phyloP scores from a whole-genome alignment of 192 early-diverging fungal genomes.

The Gonapodya prolifera region DNA sequence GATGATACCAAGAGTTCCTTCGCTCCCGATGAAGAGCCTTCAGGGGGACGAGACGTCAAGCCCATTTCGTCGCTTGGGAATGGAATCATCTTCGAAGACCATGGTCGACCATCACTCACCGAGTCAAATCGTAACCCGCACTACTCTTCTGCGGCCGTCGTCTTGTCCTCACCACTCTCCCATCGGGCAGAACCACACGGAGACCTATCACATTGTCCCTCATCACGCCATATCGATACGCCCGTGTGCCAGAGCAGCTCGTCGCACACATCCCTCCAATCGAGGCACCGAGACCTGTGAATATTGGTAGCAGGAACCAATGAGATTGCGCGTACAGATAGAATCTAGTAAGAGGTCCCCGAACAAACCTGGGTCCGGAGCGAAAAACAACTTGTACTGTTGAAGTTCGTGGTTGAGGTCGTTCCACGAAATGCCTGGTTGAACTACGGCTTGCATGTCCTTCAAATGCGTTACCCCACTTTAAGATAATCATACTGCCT shows the following conservation, averaged over 20 bases:
- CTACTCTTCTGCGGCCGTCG: neutral
- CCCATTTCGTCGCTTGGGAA: neutral
- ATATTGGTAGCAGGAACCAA: no score
- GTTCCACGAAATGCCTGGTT: conserved; percentile 47
- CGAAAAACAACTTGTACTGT: neutral
- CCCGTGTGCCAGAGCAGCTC: neutral
- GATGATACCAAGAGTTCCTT: neutral
- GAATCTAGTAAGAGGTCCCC: no score
- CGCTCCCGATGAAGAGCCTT: neutral
- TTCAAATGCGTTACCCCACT: no score
- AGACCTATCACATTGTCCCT: neutral
- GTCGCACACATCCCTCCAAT: neutral
- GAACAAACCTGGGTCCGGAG: neutral
- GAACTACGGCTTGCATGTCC: conserved; percentile 42
- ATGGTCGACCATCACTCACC: no score
- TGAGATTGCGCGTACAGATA: no score
- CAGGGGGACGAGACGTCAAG: neutral
- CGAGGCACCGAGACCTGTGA: neutral
- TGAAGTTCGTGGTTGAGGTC: conserved; percentile 19
- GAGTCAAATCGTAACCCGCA: no score
- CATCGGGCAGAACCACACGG: neutral
- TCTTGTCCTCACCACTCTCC: neutral
- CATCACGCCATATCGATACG: neutral
- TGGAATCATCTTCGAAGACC: neutral
- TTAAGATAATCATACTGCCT: no score